phyloP scores from a whole-genome alignment of 1,284 basidiomycete species.

The Cronartium quercuum region DNA sequence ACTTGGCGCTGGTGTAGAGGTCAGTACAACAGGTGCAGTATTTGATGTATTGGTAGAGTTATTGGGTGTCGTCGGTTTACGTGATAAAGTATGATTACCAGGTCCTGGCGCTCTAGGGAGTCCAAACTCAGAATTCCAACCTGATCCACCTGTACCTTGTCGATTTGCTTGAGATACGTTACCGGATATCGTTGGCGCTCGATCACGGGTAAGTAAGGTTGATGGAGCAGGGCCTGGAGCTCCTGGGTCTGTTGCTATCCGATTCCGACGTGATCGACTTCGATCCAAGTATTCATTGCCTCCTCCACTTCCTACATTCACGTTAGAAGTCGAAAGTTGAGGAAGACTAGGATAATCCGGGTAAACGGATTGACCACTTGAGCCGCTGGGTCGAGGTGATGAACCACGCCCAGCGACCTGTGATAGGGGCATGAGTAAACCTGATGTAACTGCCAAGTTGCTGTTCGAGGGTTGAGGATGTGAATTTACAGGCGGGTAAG shows the following conservation, averaged over 20 bases:
- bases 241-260: slow-evolving; percentile 28
- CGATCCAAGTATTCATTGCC: slow-evolving; percentile 2
- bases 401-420: not conserved
- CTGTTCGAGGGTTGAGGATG: slow-evolving; percentile 5
- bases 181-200: not conserved
- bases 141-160: not conserved
- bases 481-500: not conserved
- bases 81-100: slow-evolving; percentile 13
- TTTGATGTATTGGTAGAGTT: not conserved
- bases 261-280: slow-evolving; percentile 4
- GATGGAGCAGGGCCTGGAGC: slow-evolving; percentile 1
- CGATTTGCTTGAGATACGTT: not conserved
- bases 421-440: not conserved
- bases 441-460: not conserved
- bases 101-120: slow-evolving; percentile 40
- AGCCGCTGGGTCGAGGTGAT: slow-evolving; percentile 23
- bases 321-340: slow-evolving; percentile 7
- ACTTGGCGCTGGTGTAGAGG: no score
- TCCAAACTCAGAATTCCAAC: slow-evolving; percentile 37
- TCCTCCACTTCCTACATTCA: not conserved
- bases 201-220: not conserved
- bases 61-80: slow-evolving; percentile 8
- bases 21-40: not conserved
- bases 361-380: not conserved
- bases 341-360: slow-evolving; percentile 10